Conservation (phyloP, 2,329 filamentous ascomycete genomes). For the Botrytis paeoniae region DNA sequence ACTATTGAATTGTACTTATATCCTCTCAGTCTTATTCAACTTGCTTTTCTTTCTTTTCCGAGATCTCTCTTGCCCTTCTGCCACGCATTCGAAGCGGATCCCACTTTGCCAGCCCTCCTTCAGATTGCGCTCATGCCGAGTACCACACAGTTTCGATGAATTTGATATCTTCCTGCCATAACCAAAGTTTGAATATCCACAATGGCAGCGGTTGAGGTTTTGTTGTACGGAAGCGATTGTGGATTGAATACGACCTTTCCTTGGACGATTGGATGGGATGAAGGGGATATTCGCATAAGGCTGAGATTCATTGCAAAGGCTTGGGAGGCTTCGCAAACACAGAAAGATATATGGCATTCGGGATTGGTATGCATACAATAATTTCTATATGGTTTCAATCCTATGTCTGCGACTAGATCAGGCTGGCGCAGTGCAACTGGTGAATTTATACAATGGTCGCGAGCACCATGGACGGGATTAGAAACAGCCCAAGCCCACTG, state of each 20-base stretch:
- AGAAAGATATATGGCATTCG: conserved; percentile 25
- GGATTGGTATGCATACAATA: conserved; percentile 35
- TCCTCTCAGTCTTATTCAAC: conserved; percentile 5
- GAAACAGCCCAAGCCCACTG: not conserved
- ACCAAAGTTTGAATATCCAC: conserved; percentile 37
- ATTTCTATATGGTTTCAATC: conserved; percentile 23
- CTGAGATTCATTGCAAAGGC: conserved; percentile 38
- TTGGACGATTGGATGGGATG: conserved; percentile 46
- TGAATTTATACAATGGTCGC: not conserved
- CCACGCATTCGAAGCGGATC: conserved; percentile 19
- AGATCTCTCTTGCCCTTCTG: not conserved
- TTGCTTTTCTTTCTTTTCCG: not conserved
- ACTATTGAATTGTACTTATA: not conserved
- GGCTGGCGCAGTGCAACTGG: conserved; percentile 12
- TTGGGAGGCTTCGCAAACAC: conserved; percentile 35
- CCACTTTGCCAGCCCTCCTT: conserved; percentile 18
- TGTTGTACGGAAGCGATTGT: conserved; percentile 42
- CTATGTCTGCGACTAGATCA: not conserved
- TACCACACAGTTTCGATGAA: conserved; percentile 38
- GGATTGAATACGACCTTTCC: conserved; percentile 43
- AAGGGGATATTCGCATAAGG: conserved; percentile 40
- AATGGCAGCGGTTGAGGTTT: conserved; percentile 47
- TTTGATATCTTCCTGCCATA: conserved; percentile 34
- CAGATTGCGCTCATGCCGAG: conserved; percentile 20
- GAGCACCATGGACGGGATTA: conserved; percentile 21